A percentile compares a stretch with the other conserved stretches of the same genome.
These are phyloP conservation scores for Tylopilus balloui DNA, from an alignment of 768 basidiomycete genomes.

Conservation along the genomic window DNA sequence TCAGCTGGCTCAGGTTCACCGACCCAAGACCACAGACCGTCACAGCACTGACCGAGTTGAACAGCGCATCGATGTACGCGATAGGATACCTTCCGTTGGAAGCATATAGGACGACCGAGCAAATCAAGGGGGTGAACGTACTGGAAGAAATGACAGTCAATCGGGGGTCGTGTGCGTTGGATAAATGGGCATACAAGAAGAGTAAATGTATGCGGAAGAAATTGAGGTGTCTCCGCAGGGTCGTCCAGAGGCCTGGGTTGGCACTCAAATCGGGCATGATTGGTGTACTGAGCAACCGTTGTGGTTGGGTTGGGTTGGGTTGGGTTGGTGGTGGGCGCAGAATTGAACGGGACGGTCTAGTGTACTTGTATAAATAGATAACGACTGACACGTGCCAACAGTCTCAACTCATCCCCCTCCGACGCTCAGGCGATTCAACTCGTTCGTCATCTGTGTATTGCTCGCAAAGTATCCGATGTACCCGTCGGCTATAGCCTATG, in stretches of 20 bases:
- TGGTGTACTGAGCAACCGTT: background rate
- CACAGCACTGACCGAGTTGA: conserved; percentile 72
- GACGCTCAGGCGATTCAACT: background rate
- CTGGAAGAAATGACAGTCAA: conserved; percentile 33
- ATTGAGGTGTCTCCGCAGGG: conserved; percentile 50
- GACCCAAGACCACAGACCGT: conserved; percentile 74
- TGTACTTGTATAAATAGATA: background rate
- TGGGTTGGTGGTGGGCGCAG: background rate
- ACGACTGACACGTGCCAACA: background rate
- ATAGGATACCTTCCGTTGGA: conserved; percentile 71
- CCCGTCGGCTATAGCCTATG: conserved; percentile 23
- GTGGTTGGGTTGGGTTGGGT: background rate
- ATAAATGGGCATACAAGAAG: conserved; percentile 47
- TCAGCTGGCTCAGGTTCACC: conserved; percentile 64
- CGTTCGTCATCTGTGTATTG: conserved; percentile 20
- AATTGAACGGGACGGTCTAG: background rate
- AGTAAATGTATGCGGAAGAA: conserved; percentile 62
- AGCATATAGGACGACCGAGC: conserved; percentile 78
- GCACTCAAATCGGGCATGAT: conserved; percentile 10
- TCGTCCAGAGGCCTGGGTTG: conserved; percentile 14
- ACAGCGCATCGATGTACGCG: conserved; percentile 73
- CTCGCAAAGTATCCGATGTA: conserved; percentile 21
- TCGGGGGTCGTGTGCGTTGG: background rate
- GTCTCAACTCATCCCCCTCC: background rate
- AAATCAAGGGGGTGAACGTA: conserved; percentile 72